phyloP scores from a whole-genome alignment of 2,329 filamentous ascomycete genomes.

The Triangularia verruculosa region DNA sequence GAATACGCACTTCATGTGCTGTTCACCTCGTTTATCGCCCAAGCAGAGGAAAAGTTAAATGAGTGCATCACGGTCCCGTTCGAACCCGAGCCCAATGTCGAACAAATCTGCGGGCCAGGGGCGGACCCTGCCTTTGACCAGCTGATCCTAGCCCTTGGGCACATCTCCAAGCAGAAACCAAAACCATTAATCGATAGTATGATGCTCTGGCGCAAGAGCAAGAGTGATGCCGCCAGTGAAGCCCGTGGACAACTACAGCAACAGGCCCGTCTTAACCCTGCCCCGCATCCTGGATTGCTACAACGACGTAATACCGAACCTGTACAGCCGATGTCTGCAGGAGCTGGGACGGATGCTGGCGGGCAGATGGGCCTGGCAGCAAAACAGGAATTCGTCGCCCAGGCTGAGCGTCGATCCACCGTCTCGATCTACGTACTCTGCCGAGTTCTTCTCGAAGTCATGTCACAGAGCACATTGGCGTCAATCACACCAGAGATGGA shows the following conservation, averaged over 20 bases:
- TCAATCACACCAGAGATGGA: conserved; percentile 89
- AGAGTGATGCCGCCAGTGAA: conserved; percentile 81
- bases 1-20: conserved; percentile 96
- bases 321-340: conserved; percentile 41
- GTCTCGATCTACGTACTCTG: conserved; percentile 96
- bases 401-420: conserved; percentile 84
- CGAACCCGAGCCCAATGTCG: conserved; percentile 79
- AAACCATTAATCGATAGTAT: conserved; percentile 95
- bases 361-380: conserved; percentile 41
- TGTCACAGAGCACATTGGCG: conserved; percentile 79
- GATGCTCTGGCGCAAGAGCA: conserved; percentile 96
- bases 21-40: conserved; percentile 94
- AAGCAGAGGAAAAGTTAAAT: conserved; percentile 94
- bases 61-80: conserved; percentile 78
- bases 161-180: conserved; percentile 90
- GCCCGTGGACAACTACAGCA: conserved; percentile 60
- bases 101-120: conserved; percentile 85
- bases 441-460: conserved; percentile 88
- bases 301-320: conserved; percentile 75
- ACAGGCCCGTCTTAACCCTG: conserved; percentile 38
- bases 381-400: conserved; percentile 68
- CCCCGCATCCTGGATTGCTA: conserved; percentile 45
- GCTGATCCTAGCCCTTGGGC: conserved; percentile 85
- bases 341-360: conserved; percentile 33
- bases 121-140: conserved; percentile 90